Percentiles rank a stretch among this genome's conserved stretches.
These are phyloP conservation scores for Globisporangium uncinulatum DNA, from an alignment of 352 stramenopile species.

Conservation along the genomic window DNA sequence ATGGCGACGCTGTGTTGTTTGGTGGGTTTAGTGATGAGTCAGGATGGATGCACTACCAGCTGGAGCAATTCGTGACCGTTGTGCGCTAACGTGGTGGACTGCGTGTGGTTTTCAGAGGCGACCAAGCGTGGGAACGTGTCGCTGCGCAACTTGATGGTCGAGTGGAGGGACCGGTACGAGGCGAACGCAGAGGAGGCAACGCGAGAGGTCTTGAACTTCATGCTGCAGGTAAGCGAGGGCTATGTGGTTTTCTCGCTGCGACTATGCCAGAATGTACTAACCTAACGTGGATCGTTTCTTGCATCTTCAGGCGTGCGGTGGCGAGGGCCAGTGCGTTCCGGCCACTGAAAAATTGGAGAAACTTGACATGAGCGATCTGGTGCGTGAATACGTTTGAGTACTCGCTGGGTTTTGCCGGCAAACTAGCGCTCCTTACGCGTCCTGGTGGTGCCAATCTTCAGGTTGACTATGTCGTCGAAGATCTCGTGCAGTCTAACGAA, in stretches of 20 bases:
- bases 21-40: background rate
- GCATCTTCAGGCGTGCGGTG: conserved; percentile 41
- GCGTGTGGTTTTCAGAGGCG: conserved; percentile 27
- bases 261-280: no score
- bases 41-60: no score
- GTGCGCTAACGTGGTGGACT: background rate
- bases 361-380: conserved; percentile 68
- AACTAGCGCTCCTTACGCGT: no score
- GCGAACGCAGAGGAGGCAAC: conserved; percentile 40
- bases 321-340: conserved; percentile 38
- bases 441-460: background rate
- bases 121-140: conserved; percentile 49
- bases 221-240: conserved; percentile 36
- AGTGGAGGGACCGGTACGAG: conserved; percentile 76
- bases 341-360: conserved; percentile 48
- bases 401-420: background rate
- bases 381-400: conserved; percentile 5
- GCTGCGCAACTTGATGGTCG: conserved; percentile 39
- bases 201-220: conserved; percentile 74
- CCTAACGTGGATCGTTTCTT: background rate
- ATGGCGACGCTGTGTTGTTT: conserved; percentile 5
- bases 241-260: background rate
- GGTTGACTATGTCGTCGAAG: conserved; percentile 53
- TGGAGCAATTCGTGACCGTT: background rate
- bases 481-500: conserved; percentile 53